Conservation (phyloP, 805 yeast species). For the Suhomyces sp. region DNA sequence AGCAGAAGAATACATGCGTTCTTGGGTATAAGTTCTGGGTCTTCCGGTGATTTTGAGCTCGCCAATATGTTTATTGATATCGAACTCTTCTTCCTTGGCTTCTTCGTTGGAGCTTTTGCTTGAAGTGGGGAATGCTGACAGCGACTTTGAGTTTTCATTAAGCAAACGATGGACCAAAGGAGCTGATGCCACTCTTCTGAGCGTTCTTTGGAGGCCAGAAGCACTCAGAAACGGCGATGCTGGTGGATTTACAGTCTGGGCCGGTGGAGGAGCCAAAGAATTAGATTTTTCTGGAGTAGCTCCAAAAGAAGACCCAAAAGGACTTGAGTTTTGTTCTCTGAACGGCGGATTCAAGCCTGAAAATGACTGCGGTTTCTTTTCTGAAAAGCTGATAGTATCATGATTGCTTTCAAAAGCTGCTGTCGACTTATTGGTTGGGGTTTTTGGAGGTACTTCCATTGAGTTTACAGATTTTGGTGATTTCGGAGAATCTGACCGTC, state of each 20-base stretch:
- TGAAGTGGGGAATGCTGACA: not conserved
- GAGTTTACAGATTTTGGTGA: not conserved
- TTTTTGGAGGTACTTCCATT: not conserved
- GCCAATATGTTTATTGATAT: slow-evolving; percentile 42
- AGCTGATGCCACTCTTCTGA: slow-evolving; percentile 82
- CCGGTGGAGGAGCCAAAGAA: slow-evolving; percentile 10
- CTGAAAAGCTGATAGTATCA: not conserved
- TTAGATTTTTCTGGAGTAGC: not conserved
- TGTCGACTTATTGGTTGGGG: slow-evolving; percentile 4
- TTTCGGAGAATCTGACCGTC: slow-evolving; percentile 4
- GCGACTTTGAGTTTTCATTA: slow-evolving; percentile 17
- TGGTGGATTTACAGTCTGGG: slow-evolving; percentile 7
- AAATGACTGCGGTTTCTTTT: no score
- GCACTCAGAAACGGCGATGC: slow-evolving; percentile 1
- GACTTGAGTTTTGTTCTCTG: no score
- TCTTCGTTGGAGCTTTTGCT: slow-evolving; percentile 5
- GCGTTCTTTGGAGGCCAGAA: slow-evolving; percentile 32
- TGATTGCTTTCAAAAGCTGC: not conserved
- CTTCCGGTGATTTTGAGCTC: slow-evolving; percentile 36
- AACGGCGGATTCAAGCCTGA: not conserved
- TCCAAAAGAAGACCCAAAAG: no score
- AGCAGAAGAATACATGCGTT: slow-evolving; percentile 67
- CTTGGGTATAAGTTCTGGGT: slow-evolving; percentile 41
- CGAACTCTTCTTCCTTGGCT: slow-evolving; percentile 39
- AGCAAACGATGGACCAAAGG: slow-evolving; percentile 54